These are phyloP conservation scores for Fulvia fulva DNA, from an alignment of 2,329 filamentous ascomycete species.

Conservation along the genomic window DNA sequence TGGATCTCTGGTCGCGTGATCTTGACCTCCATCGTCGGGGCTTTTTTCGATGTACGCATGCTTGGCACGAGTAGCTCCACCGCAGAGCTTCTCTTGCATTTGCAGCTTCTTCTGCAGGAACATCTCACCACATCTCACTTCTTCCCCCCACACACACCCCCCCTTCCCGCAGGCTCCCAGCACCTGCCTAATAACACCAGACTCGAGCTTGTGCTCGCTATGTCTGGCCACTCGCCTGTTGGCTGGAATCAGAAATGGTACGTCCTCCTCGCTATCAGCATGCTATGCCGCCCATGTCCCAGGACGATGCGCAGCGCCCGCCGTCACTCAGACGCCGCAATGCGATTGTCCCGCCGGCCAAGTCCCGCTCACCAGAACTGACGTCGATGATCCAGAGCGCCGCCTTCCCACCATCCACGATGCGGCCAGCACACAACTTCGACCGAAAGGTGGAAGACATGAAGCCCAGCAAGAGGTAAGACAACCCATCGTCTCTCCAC, in stretches of 20 bases:
- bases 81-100: not conserved
- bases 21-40: constrained; percentile 1
- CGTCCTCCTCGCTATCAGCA: not conserved
- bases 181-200: not conserved
- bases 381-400: constrained; percentile 33
- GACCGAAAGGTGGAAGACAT: constrained; percentile 77
- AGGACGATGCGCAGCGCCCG: not conserved
- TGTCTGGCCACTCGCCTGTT: constrained; percentile 4
- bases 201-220: not conserved
- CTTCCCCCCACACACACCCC: not conserved
- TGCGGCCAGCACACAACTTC: constrained; percentile 65
- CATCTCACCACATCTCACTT: not conserved
- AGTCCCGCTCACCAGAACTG: not conserved
- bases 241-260: constrained; percentile 8
- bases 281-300: not conserved
- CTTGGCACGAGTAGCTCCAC: not conserved
- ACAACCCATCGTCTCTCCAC: constrained; percentile 3
- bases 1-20: too few relatives aligned
- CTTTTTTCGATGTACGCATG: not conserved
- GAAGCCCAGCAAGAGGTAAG: constrained; percentile 77
- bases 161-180: not conserved
- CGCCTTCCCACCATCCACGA: constrained; percentile 62
- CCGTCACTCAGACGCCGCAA: not conserved
- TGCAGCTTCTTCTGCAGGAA: constrained; percentile 1
- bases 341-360: not conserved